A percentile compares a stretch with the other conserved stretches of the same genome.
Conservation (phyloP, 441 rosid species). For the Daphne laureola region DNA sequence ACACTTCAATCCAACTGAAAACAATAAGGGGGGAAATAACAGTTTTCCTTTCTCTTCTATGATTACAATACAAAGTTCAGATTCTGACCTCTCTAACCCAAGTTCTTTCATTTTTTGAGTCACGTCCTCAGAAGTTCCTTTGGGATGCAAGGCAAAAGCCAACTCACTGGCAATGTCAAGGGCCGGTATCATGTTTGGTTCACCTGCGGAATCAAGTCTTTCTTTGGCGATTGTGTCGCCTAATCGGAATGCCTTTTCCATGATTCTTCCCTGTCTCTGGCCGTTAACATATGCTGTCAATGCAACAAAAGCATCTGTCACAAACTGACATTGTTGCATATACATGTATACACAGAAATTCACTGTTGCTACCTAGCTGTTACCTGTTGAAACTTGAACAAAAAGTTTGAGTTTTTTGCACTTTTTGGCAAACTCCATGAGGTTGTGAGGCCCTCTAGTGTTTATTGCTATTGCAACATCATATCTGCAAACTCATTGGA, state of each 20-base stretch:
- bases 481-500: conserved; percentile 37
- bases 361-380: neutral
- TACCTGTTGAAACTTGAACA: conserved; percentile 87
- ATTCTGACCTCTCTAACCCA: conserved; percentile 62
- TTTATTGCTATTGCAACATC: conserved; percentile 75
- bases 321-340: too few species aligned
- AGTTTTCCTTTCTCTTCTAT: too few species aligned
- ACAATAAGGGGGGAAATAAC: too few species aligned
- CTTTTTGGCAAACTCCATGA: conserved; percentile 71
- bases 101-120: conserved; percentile 67
- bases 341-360: neutral
- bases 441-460: conserved; percentile 65
- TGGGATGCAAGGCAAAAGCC: conserved; percentile 38
- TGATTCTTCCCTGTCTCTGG: conserved; percentile 75
- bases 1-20: neutral
- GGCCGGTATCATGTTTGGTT: conserved; percentile 20
- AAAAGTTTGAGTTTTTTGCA: conserved; percentile 72
- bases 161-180: conserved; percentile 65
- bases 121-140: conserved; percentile 24
- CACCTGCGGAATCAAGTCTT: conserved; percentile 26
- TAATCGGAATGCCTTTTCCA: conserved; percentile 67
- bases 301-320: too few species aligned
- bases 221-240: conserved; percentile 73
- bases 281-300: conserved; percentile 81
- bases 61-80: neutral